Conservation (phyloP, 306 rosid genomes). For the Castanopsis chinensis region DNA sequence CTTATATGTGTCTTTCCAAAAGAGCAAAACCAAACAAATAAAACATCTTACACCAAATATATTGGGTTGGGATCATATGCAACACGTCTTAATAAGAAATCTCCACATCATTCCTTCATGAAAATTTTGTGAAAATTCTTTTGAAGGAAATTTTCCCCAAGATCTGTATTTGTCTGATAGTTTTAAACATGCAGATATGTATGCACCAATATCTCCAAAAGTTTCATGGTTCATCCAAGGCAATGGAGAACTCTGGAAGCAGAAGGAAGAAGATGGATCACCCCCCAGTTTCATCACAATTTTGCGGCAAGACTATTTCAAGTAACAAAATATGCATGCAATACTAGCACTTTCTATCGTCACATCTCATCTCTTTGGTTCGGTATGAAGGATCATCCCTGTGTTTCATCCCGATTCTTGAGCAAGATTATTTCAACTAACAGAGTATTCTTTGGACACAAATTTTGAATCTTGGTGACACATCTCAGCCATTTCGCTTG, state of each 20-base stretch:
- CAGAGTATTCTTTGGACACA: background rate
- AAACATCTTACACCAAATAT: background rate
- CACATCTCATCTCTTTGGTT: background rate
- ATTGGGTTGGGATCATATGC: background rate
- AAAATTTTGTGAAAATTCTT: background rate
- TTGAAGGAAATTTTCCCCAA: background rate
- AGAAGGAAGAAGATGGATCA: constrained; percentile 55
- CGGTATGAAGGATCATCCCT: constrained; percentile 10
- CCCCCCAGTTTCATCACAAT: constrained; percentile 48
- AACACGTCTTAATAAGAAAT: background rate
- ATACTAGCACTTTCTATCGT: constrained; percentile 10
- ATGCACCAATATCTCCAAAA: constrained; percentile 68
- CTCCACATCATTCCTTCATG: background rate
- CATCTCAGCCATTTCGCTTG: constrained; percentile 20
- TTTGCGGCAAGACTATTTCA: constrained; percentile 70
- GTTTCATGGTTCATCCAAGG: constrained; percentile 72
- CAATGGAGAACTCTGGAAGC: constrained; percentile 62
- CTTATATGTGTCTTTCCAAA: too few species aligned
- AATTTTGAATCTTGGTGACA: constrained; percentile 1
- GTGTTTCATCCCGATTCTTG: constrained; percentile 1
- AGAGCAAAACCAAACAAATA: too few species aligned
- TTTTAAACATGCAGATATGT: constrained; percentile 47
- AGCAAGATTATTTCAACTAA: constrained; percentile 2
- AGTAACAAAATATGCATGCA: constrained; percentile 27
- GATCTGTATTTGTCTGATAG: constrained; percentile 3